Percentiles rank a stretch among this genome's conserved stretches.
Evolutionary conservation across 129 eudicot genomes (phyloP).

Genomic region (Flaveria trinervia): DNA sequence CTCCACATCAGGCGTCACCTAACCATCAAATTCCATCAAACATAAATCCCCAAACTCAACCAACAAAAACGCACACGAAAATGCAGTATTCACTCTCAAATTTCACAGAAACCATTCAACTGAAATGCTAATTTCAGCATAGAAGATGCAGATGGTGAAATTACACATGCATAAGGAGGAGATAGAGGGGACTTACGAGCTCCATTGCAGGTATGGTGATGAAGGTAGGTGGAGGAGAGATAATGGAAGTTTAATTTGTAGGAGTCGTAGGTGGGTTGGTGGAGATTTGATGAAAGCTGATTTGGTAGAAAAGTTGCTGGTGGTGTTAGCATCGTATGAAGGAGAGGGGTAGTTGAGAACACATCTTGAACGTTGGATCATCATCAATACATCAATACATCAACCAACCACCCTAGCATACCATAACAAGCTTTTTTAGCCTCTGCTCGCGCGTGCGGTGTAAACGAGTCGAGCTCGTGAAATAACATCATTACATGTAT

Average conservation of each 20-base stretch:
- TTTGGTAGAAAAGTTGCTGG: not conserved
- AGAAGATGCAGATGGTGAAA: not conserved
- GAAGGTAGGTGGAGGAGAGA: constrained; percentile 23
- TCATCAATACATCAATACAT: no score
- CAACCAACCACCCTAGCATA: not conserved
- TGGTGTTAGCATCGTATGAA: not conserved
- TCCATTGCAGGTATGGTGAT: constrained; percentile 29
- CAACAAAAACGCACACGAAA: no score
- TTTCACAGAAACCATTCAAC: not conserved
- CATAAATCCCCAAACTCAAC: constrained; percentile 9
- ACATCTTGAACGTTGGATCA: constrained; percentile 26
- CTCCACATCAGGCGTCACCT: constrained; percentile 44
- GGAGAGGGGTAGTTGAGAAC: constrained; percentile 31
- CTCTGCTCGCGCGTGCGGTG: no score
- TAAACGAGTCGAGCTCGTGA: no score
- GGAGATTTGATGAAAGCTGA: not conserved
- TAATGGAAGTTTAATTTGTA: constrained; percentile 16
- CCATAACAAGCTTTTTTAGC: no score
- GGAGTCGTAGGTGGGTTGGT: constrained; percentile 24
- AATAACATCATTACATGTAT: no score
- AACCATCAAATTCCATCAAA: constrained; percentile 20
- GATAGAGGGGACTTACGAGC: constrained; percentile 29
- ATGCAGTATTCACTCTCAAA: no score
- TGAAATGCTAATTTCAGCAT: not conserved
- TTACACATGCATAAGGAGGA: no score